phyloP scores from a whole-genome alignment of 1,284 basidiomycete genomes.

The Moesziomyces parantarcticus region DNA sequence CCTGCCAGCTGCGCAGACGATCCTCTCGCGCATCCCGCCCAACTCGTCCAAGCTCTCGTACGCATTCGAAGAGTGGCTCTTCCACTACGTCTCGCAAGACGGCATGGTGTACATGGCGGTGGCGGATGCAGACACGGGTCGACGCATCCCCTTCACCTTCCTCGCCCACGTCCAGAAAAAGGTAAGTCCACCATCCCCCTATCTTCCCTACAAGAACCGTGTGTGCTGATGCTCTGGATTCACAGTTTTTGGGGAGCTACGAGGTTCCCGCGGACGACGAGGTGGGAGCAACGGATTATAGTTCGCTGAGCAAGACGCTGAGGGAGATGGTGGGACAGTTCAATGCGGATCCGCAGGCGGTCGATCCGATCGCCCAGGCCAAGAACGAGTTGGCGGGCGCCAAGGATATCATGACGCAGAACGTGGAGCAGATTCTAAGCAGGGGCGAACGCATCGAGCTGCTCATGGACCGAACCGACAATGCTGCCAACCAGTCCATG shows the following conservation, averaged over 20 bases:
- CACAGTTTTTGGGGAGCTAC: conserved; percentile 44
- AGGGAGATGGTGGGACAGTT: conserved; percentile 74
- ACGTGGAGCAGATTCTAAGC: conserved; percentile 79
- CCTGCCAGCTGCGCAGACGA: conserved; percentile 80
- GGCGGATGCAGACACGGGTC: conserved; percentile 80
- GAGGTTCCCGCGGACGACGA: conserved; percentile 12
- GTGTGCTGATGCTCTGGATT: background rate
- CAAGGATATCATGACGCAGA: conserved; percentile 91
- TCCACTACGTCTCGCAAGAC: conserved; percentile 80
- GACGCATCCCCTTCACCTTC: conserved; percentile 91
- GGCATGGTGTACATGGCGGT: conserved; percentile 86
- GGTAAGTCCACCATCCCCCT: conserved; percentile 64
- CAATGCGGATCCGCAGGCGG: conserved; percentile 84
- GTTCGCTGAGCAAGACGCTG: conserved; percentile 30
- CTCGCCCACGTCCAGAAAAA: conserved; percentile 84
- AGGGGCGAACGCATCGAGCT: conserved; percentile 95
- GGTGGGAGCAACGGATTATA: conserved; percentile 19
- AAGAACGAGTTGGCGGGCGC: conserved; percentile 90
- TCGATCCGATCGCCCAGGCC: conserved; percentile 87
- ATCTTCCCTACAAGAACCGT: background rate
- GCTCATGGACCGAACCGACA: conserved; percentile 96
- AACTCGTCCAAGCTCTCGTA: conserved; percentile 92
- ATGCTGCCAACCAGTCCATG: conserved; percentile 92
- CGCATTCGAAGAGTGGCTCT: conserved; percentile 78
- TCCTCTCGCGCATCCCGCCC: conserved; percentile 92